These are phyloP conservation scores for Alectoria sarmentosa DNA, from an alignment of 495 filamentous ascomycete genomes.

Conservation along the genomic window DNA sequence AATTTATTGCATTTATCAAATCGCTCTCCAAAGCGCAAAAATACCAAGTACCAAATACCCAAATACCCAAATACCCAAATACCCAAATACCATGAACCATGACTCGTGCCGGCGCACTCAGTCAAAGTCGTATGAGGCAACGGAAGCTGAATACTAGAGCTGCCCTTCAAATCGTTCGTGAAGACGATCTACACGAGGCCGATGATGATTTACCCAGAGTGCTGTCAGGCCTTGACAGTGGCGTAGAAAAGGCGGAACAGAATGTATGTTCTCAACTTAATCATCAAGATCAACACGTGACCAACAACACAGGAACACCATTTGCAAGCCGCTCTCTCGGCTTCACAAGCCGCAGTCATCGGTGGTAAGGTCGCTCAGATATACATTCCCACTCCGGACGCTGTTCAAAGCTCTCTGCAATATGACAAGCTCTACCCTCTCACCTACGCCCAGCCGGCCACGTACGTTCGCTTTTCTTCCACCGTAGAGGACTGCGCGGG, in stretches of 20 bases:
- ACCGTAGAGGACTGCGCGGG: conserved; percentile 92
- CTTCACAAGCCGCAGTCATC: conserved; percentile 54
- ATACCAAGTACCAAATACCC: no score
- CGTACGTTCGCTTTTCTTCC: conserved; percentile 95
- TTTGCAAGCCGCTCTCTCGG: conserved; percentile 86
- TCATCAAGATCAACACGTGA: conserved; percentile 22
- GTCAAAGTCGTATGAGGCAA: conserved; percentile 6
- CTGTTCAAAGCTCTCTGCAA: conserved; percentile 61
- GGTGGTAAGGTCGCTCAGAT: conserved; percentile 65
- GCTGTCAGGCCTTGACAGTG: conserved; percentile 7
- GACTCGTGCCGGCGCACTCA: conserved; percentile 4
- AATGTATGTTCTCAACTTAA: not conserved
- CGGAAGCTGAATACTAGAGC: conserved; percentile 5
- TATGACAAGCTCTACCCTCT: conserved; percentile 86
- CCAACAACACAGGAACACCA: conserved; percentile 68
- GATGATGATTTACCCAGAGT: conserved; percentile 7
- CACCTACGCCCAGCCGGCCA: conserved; percentile 71
- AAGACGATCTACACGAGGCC: conserved; percentile 1
- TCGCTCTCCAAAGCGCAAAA: not conserved
- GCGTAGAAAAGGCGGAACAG: conserved; percentile 6
- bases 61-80: no score
- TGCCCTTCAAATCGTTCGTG: conserved; percentile 1
- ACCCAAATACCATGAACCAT: no score
- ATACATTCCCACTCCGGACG: conserved; percentile 83
- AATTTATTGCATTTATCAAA: not conserved